Evolutionary conservation across 116 monocot genomes (phyloP), one percentile per base, ranked within the genome.

Genomic region (Dioscorea cayenensis): DNA sequence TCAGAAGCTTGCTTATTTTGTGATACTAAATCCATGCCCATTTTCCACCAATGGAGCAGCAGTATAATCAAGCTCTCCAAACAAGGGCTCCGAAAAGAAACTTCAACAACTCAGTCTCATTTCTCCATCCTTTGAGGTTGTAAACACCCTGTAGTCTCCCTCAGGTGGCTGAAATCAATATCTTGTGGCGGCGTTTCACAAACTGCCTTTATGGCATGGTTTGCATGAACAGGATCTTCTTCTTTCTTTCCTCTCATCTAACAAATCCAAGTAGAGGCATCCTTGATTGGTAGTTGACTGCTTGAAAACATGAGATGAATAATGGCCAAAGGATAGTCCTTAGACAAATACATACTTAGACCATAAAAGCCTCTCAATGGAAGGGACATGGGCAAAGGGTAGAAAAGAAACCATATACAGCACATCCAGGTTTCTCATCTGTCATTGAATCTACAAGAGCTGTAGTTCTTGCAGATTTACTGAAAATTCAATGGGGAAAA

Each of bases 61-160:
- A 81, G 28, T 49, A 76, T 14, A 10, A 72, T 9, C 21, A 81
- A n/a, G 52, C 28, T 37, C 4, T 66, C 59, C 0, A 81, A 60
- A 51, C 12, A 21, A 21, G 28, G 38, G 76, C 71, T 22, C 51
- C 29, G n/a, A 81, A 27, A 3, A 76, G 59, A 64, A 67, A 72
- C 32, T 62, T 62, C 49, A 81, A 27, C 6, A 81, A 29, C 0
- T 38, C 25, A 5, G 64, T 61, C 72, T 81, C 81, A 52, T 52
- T 72, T 6, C 18, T 6, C 51, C 25, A 35, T 13, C 81, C 70
- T 23, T 72, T 81, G 63, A 76, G 76, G 65, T 72, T 76, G 25
- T n/a, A n/a, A n/a, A n/a, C n/a, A n/a, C n/a, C n/a, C n/a, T n/a
- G n/a, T 81, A 23, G 76, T 36, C 67, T 76, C 59, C 71, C 27